Conservation (phyloP, 345 rosid species). For the Lumnitzera littorea region DNA sequence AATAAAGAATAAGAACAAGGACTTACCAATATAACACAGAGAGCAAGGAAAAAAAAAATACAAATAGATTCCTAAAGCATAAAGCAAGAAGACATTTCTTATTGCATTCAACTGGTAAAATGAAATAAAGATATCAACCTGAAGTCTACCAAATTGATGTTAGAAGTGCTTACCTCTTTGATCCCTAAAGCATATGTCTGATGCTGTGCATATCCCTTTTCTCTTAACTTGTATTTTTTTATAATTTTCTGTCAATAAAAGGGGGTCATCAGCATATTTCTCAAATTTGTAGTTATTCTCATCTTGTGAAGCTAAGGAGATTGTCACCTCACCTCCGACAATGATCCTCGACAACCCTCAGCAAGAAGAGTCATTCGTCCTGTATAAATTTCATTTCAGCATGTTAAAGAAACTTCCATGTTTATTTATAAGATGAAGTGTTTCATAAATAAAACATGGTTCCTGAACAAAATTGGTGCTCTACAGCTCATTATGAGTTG, state of each 20-base stretch:
- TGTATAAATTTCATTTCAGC: constrained; percentile 25
- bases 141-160: background rate
- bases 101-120: background rate
- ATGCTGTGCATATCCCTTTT: constrained; percentile 76
- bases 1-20: constrained; percentile 2
- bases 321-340: constrained; percentile 65
- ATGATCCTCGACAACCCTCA: constrained; percentile 97
- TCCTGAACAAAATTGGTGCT: no score
- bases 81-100: background rate
- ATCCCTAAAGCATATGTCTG: constrained; percentile 97
- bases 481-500: no score
- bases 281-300: background rate
- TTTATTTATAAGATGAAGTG: background rate
- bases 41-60: background rate
- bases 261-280: constrained; percentile 7
- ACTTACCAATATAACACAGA: background rate
- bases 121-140: background rate
- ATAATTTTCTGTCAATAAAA: constrained; percentile 47
- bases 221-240: constrained; percentile 63
- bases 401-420: background rate
- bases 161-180: constrained; percentile 51
- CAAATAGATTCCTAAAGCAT: background rate
- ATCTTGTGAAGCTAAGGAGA: constrained; percentile 3
- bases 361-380: constrained; percentile 74
- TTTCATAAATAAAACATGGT: background rate